phyloP scores from a whole-genome alignment of 495 filamentous ascomycete species.

The Xylaria bambusicola region DNA sequence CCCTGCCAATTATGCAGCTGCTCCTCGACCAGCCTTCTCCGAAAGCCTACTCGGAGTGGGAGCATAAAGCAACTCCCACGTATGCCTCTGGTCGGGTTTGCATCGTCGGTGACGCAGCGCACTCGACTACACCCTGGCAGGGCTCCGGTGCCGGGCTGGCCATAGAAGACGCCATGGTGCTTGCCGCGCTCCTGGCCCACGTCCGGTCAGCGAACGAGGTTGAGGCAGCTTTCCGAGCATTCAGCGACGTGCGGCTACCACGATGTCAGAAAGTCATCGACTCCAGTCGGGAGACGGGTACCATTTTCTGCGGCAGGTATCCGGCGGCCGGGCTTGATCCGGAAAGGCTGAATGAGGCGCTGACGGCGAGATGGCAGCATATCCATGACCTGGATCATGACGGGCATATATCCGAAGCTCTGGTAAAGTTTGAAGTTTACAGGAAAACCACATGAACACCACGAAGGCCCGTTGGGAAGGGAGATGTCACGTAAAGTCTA shows the following conservation, averaged over 20 bases:
- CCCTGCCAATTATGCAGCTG: conserved; percentile 8
- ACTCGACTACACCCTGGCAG: conserved; percentile 36
- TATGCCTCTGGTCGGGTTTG: conserved; percentile 53
- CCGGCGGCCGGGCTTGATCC: too few relatives aligned
- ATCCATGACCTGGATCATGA: too few relatives aligned
- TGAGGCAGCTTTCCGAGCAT: conserved; percentile 56
- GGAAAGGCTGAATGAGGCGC: too few relatives aligned
- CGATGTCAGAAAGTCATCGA: conserved; percentile 32
- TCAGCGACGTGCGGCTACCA: conserved; percentile 56
- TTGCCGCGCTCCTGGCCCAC: conserved; percentile 53
- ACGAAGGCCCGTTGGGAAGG: too few relatives aligned
- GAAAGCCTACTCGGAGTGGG: conserved; percentile 61
- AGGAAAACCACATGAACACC: too few relatives aligned
- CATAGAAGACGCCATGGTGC: conserved; percentile 50
- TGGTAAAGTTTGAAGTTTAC: too few relatives aligned
- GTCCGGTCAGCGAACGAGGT: conserved; percentile 39
- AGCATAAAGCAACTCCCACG: conserved; percentile 57
- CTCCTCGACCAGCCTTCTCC: conserved; percentile 34
- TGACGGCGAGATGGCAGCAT: too few relatives aligned
- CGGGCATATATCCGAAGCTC: too few relatives aligned
- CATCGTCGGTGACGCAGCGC: conserved; percentile 64
- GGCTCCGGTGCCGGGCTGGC: conserved; percentile 38
- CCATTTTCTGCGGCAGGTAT: not conserved
- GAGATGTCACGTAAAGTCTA: too few relatives aligned
- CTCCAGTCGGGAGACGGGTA: not conserved